Conservation (phyloP, 257 asterid species). For the Oldenlandia corymbosa region DNA sequence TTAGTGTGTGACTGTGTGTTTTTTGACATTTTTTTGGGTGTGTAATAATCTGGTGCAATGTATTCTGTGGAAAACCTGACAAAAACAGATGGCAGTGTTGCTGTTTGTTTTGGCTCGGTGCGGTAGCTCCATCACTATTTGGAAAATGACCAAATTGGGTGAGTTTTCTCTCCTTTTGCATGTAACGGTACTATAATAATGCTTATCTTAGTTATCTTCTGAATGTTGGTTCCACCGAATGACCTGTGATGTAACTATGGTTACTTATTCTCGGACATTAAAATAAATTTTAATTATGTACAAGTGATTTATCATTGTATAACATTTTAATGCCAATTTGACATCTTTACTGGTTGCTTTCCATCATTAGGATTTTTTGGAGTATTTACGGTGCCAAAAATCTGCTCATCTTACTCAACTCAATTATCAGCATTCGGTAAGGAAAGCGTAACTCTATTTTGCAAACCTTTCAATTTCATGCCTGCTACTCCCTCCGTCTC, state of each 20-base stretch:
- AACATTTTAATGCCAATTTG: too few species aligned
- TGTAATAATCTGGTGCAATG: slow-evolving; percentile 3
- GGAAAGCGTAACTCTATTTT: too few species aligned
- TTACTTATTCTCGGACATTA: too few species aligned
- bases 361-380: slow-evolving; percentile 77
- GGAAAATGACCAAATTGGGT: slow-evolving; percentile 89
- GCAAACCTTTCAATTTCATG: too few species aligned
- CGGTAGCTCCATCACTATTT: slow-evolving; percentile 79
- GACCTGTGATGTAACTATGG: too few species aligned
- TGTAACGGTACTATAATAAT: slow-evolving; percentile 1
- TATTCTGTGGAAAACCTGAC: too few species aligned
- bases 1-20: neutral
- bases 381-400: slow-evolving; percentile 73
- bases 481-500: too few species aligned
- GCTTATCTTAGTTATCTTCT: slow-evolving; percentile 4
- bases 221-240: too few species aligned
- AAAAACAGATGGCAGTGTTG: slow-evolving; percentile 82
- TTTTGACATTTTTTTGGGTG: slow-evolving; percentile 22
- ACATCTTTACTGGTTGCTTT: neutral
- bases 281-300: too few species aligned
- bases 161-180: slow-evolving; percentile 12
- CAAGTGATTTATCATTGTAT: too few species aligned
- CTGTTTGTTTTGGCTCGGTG: slow-evolving; percentile 81
- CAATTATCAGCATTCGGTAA: slow-evolving; percentile 66
- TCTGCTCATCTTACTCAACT: slow-evolving; percentile 70